Base-by-base conservation (phyloP, 2,329 filamentous ascomycete genomes). In the Claviceps paspali region DNA sequence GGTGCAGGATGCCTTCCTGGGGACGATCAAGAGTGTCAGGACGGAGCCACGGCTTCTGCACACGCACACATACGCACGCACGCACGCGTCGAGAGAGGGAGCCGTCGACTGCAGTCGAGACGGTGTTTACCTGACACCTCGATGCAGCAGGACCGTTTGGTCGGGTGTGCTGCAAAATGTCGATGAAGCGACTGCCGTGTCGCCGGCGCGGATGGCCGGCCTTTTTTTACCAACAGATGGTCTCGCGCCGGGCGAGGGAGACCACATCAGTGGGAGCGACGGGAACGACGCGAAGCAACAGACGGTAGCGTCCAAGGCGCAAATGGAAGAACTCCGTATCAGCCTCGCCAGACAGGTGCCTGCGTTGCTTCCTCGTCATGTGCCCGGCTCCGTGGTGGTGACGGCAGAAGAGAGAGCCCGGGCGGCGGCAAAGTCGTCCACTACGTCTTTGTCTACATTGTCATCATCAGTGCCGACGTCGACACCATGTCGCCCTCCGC, bases 81-180 rank as follows among this genome's bases (percentile, higher is more conserved):
- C n/a, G n/a, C n/a, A n/a, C n/a, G n/a, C 24, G 27, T 4, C 5
- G 27, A 15, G 3, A 15, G n/a, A 29, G 27, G 19, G 17, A 11
- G 19, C n/a, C 31, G 22, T 14, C 4, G 17, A 19, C 15, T 14
- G 15, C 12, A 12, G 21, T 2, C 33, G 15, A 9, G 40, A 39
- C n/a, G 36, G 37, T 12, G 3, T 42, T 15, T 26, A 35, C 33
- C 19, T 40, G 7, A 38, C 41, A 8, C 38, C 41, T 8, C 27
- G 17, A 2, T 29, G 35, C 15, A 40, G 34, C 19, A 29, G 38
- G 10, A 21, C 31, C 4, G 31, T 42, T 12, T 31, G 35, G 35
- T 33, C 38, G 11, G 41, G 41, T 1, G 23, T 40, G n/a, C 19
- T 40, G 4, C 26, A 18, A 2, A 17, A 38, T 10, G 14, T 38